Evolutionary conservation across 1,284 basidiomycete genomes (phyloP).

Genomic region (Leccinum griseonigrum): DNA sequence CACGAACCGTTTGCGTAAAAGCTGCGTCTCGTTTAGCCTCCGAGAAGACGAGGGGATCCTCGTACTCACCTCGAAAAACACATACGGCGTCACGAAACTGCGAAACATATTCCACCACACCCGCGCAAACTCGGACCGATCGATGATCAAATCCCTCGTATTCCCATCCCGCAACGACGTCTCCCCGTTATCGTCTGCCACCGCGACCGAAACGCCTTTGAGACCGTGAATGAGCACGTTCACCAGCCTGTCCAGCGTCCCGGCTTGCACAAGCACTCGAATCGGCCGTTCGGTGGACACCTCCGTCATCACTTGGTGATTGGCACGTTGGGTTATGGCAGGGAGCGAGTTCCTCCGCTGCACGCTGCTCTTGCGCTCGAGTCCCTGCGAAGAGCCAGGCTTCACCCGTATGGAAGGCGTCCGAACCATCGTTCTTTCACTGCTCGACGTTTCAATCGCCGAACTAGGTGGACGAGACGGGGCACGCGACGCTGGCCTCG

Average conservation of each 20-base stretch:
- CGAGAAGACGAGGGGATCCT: neutral
- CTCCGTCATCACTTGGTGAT: conserved; percentile 54
- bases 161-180: conserved; percentile 69
- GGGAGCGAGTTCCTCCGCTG: conserved; percentile 76
- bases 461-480: conserved; percentile 66
- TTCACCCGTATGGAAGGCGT: conserved; percentile 74
- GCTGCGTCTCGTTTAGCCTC: conserved; percentile 38
- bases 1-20: conserved; percentile 70
- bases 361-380: conserved; percentile 72
- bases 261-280: conserved; percentile 72
- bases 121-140: conserved; percentile 65
- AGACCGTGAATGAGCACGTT: conserved; percentile 73
- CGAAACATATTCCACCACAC: conserved; percentile 81
- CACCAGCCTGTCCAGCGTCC: conserved; percentile 70
- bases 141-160: conserved; percentile 66
- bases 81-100: conserved; percentile 73
- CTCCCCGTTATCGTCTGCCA: conserved; percentile 81
- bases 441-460: conserved; percentile 39
- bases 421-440: conserved; percentile 48
- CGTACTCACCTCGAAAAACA: conserved; percentile 75
- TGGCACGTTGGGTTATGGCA: conserved; percentile 61
- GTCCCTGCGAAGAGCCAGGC: conserved; percentile 56
- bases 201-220: conserved; percentile 71
- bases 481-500: conserved; percentile 55
- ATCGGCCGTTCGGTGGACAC: conserved; percentile 63